Percentiles rank a stretch among this genome's conserved stretches.
Evolutionary conservation across 805 yeast species (phyloP).

Genomic region (Priceomyces medius): DNA sequence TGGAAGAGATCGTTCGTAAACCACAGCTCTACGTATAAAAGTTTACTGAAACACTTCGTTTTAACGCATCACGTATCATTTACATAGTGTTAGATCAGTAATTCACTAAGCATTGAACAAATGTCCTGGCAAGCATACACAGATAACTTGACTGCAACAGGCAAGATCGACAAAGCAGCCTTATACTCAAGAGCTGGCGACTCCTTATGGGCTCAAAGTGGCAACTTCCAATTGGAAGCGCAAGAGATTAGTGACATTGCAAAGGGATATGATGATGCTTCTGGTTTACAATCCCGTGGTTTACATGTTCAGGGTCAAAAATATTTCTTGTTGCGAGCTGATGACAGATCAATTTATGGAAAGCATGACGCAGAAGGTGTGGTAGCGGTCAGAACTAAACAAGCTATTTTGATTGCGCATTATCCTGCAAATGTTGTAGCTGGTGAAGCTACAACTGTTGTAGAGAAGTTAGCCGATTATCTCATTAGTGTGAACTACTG

Average conservation of each 20-base stretch:
- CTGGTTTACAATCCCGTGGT: slow-evolving; percentile 79
- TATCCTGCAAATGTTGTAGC: slow-evolving; percentile 89
- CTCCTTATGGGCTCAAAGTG: slow-evolving; percentile 87
- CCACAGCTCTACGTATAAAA: background rate
- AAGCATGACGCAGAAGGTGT: slow-evolving; percentile 87
- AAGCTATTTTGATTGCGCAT: slow-evolving; percentile 90
- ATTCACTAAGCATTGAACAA: slow-evolving; percentile 3
- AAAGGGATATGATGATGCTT: slow-evolving; percentile 76
- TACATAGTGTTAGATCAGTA: background rate
- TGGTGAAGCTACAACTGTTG: slow-evolving; percentile 92
- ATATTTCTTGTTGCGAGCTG: slow-evolving; percentile 85
- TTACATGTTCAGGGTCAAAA: slow-evolving; percentile 82
- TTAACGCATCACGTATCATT: background rate
- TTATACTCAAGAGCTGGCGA: slow-evolving; percentile 94
- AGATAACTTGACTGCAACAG: slow-evolving; percentile 84
- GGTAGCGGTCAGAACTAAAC: slow-evolving; percentile 88
- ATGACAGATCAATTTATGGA: slow-evolving; percentile 91
- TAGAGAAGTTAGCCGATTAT: slow-evolving; percentile 94
- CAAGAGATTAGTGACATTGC: slow-evolving; percentile 75
- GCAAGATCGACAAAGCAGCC: slow-evolving; percentile 88
- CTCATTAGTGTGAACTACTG: slow-evolving; percentile 84
- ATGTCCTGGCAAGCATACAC: slow-evolving; percentile 76
- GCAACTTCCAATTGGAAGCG: slow-evolving; percentile 61
- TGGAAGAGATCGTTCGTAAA: background rate
- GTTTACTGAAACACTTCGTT: background rate